Base-by-base conservation (phyloP, 768 basidiomycete species). In the Pluteus cervinus region DNA sequence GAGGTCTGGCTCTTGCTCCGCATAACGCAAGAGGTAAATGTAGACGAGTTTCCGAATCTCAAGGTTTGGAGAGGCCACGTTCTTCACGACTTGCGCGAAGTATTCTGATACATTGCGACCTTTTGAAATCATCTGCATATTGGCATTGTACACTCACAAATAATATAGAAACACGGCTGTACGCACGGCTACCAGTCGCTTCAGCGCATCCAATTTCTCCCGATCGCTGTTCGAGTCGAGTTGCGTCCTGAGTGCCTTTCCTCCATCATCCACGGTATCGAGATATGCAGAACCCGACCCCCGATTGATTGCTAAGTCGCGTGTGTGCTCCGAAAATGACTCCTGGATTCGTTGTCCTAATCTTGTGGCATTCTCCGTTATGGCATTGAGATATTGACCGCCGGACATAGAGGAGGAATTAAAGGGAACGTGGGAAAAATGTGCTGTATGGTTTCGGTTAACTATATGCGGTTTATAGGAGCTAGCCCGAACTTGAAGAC, bases 41-140 rank as follows among this genome's bases (percentile, higher is more conserved):
- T 98, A 98, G 25, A 98, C 91, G 36, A 99, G 79, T 62, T 98
- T 97, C 42, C 94, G 81, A 51, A 94, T 84, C 60, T 96, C 91
- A 33, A 98, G 78, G 53, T 89, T 88, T 39, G 80, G 78, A 2
- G 91, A 87, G 2, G 90, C 90, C 26, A 98, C 94, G 50, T 93
- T 93, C 68, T 93, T 97, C 51, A 97, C 92, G 18, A 99, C 96
- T 53, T 87, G 86, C 4, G 96, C 87, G 53, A 98, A 98, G 73
- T 91, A 93, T 43, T 83, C 77, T 17, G 92, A 84, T 46, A 96
- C 88, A 47, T 90, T 84, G 37, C 88, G 81, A 33, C 83, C 82
- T 66, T 94, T 93, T 25, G 88, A 91, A 38, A 94, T 93, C 59
- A 94, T 76, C 89, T 92, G 53, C 26, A 24, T n/a, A 31, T 24